Evolutionary conservation across 225 moss, liverwort and hornwort genomes (phyloP).

Genomic region (Ulota crispa): DNA sequence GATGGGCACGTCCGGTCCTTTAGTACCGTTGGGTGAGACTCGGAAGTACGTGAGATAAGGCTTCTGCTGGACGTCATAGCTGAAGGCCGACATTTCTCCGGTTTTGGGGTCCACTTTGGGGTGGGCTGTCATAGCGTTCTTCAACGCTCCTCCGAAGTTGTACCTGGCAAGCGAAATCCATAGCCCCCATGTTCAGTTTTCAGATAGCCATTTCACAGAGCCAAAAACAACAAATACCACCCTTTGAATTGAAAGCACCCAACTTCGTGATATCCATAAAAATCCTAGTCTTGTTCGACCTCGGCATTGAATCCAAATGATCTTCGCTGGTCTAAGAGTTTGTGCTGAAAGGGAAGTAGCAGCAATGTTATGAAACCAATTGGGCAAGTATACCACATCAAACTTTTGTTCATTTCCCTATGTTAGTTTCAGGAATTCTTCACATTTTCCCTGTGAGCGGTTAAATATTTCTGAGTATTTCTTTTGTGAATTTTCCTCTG

Average conservation of each 20-base stretch:
- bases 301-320: background rate
- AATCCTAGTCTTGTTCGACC: no score
- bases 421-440: no score
- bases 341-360: no score
- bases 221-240: no score
- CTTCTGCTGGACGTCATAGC: constrained; percentile 45
- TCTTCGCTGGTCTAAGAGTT: background rate
- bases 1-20: constrained; percentile 62
- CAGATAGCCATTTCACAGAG: background rate
- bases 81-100: constrained; percentile 65
- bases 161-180: constrained; percentile 33
- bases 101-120: constrained; percentile 71
- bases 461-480: no score
- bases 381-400: no score
- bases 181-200: background rate
- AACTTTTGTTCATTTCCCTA: no score
- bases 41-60: constrained; percentile 71
- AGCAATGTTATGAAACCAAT: background rate
- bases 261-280: no score
- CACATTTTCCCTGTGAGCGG: no score
- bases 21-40: constrained; percentile 52
- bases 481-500: no score
- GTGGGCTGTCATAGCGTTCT: constrained; percentile 75
- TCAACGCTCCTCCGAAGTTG: constrained; percentile 60
- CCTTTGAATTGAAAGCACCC: no score